Evolutionary conservation across 768 basidiomycete species (phyloP), one percentile per base, ranked within the genome.

Genomic region (Tricholoma hemisulphureum): DNA sequence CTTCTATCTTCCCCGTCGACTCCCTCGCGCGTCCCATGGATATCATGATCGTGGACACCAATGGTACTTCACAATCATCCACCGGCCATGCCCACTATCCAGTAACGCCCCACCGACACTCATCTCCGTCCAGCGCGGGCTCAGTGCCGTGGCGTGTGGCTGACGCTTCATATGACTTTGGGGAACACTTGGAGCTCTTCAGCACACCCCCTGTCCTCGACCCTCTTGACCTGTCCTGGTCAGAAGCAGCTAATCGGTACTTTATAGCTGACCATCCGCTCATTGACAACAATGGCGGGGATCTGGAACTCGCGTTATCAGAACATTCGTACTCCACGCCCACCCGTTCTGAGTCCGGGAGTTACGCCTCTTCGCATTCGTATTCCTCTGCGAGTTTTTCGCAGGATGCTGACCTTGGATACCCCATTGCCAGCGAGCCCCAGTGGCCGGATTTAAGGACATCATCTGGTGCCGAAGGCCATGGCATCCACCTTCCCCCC

Each of bases 401-500:
- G 14, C 21, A 14, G 11, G 13, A 45, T 13, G 2, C 16, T n/a
- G 28, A 49, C 0, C 46, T 49, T 49, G 16, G 26, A 29, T 49
- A n/a, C 3, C 20, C 21, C 26, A 8, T 11, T 9, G 16, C 24
- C 9, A 21, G 6, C 24, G 39, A 41, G 16, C n/a, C 46, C 46
- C 46, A 49, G 23, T 54, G 53, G 53, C 23, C 28, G 6, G 31
- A n/a, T 18, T 7, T 18, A 13, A 9, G 39, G 26, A 43, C 16
- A 1, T 4, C 43, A 2, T 63, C 61, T 39, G 51, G 53, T 28
- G 32, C 51, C 10, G 59, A 59, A 31, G 56, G 51, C 23, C 59
- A 58, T 18, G 18, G 48, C 16, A 56, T 49, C 2, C 49, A 62
- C 6, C 45, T 61, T 18, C 59, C 57, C 8, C 14, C 61, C 37